Conservation (phyloP, 768 basidiomycete genomes). For the Collybiopsis confluens region DNA sequence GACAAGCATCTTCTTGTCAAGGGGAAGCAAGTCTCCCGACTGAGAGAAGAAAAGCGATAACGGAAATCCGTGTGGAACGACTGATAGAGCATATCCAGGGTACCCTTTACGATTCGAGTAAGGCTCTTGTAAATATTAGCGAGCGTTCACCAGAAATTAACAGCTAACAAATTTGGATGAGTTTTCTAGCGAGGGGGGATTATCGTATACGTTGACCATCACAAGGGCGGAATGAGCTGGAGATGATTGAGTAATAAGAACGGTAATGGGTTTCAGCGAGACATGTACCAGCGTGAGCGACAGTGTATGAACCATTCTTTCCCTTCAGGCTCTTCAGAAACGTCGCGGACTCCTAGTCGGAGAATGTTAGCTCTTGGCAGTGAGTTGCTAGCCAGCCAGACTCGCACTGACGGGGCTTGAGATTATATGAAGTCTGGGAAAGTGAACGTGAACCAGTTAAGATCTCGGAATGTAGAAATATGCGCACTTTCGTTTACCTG, state of each 20-base stretch:
- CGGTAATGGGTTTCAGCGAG: not conserved
- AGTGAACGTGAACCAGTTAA: too few species aligned
- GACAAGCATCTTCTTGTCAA: conserved; percentile 8
- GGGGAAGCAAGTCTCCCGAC: conserved; percentile 1
- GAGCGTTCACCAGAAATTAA: conserved; percentile 17
- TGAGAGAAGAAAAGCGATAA: conserved; percentile 15
- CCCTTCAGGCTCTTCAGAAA: conserved; percentile 11
- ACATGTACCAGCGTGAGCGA: conserved; percentile 15
- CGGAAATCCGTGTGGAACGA: conserved; percentile 13
- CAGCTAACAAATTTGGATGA: conserved; percentile 10
- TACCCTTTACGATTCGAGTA: conserved; percentile 14
- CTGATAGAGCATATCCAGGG: conserved; percentile 19
- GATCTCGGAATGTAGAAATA: too few species aligned
- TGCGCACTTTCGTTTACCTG: too few species aligned
- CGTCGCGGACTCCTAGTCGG: conserved; percentile 9
- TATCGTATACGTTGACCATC: conserved; percentile 14
- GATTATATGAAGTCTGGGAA: conserved; percentile 13
- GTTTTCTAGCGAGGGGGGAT: conserved; percentile 13
- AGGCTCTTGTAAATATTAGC: conserved; percentile 13
- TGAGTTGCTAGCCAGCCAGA: conserved; percentile 5
- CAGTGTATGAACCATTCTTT: conserved; percentile 8
- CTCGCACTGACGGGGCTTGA: conserved; percentile 3
- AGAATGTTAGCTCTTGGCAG: conserved; percentile 9
- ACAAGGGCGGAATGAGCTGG: conserved; percentile 19
- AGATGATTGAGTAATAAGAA: not conserved